Base-by-base conservation (phyloP, 2,329 filamentous ascomycete genomes). In the Trichophaea hybrida region DNA sequence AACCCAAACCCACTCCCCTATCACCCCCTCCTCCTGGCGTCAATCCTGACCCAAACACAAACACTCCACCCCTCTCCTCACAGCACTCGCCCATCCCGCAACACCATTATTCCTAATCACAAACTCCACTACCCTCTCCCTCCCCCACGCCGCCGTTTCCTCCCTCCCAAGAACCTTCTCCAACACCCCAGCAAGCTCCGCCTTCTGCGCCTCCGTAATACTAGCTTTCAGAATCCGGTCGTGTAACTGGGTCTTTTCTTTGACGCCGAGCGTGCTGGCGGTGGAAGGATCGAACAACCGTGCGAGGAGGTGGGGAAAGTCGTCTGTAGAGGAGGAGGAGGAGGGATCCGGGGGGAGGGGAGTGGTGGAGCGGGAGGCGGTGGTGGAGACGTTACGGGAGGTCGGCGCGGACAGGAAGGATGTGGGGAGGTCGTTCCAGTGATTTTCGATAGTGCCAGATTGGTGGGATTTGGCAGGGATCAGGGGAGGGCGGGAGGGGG, bases 401-500 rank as follows among this genome's bases (percentile, higher is more conserved):
- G 61, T 59, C 3, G 34, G 1, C 61, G 61, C 6, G 63, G 63
- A 24, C 31, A 67, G 65, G 59, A 67, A 67, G 13, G 59, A 57
- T 13, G 61, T 48, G 3, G 67, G 67, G 38, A 68, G 66, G 59
- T 69, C 67, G 60, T 69, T 69, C 67, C 67, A 69, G 65, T 69
- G 67, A 33, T 67, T 56, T 43, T 66, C 61, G 50, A 69, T 69
- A 12, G 59, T 59, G 3, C 67, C 67, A 6, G 63, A 65, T 58
- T 68, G 66, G 57, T 69, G 67, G 8, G 67, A 68, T 10, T 64
- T 59, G 12, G 38, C 17, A 44, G 61, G 34, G 59, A 15, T n/a
- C 50, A 31, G 10, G 53, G 53, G 6, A 53, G 54, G 12, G 37
- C 12, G n/a, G 35, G 54, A 12, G 1, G 38, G 43, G 5, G 53